Conservation (phyloP, 2,329 filamentous ascomycete species). For the Spiromastix sp. region DNA sequence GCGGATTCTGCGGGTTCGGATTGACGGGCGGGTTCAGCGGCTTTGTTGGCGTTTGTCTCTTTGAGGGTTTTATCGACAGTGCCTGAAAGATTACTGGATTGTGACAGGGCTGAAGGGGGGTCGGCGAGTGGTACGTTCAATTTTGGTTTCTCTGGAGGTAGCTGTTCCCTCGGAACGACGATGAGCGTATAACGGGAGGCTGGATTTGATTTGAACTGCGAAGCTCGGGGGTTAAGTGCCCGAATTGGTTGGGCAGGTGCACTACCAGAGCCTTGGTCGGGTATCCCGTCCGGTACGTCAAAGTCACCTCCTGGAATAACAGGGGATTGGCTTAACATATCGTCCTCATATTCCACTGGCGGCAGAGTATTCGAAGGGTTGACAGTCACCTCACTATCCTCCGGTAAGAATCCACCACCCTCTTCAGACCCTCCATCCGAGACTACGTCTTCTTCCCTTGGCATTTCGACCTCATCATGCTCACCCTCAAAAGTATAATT, state of each 20-base stretch:
- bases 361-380: constrained; percentile 1
- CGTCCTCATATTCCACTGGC: neutral
- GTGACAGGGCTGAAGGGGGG: too few species aligned
- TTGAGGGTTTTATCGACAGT: constrained; percentile 1
- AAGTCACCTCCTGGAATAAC: too few species aligned
- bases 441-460: constrained; percentile 27
- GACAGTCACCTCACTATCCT: constrained; percentile 16
- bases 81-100: constrained; percentile 3
- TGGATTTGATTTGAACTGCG: too few species aligned
- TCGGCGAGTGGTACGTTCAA: neutral
- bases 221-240: too few species aligned
- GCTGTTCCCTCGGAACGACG: neutral
- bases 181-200: neutral
- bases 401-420: constrained; percentile 31
- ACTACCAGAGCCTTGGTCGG: too few species aligned
- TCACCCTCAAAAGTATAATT: constrained; percentile 36
- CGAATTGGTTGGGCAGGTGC: too few species aligned
- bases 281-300: too few species aligned
- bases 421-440: constrained; percentile 22
- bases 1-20: neutral
- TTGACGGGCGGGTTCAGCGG: neutral
- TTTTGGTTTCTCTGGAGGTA: neutral
- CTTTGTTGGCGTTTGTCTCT: neutral
- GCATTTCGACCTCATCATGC: constrained; percentile 22
- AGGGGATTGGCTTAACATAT: too few species aligned